Evolutionary conservation across 441 rosid genomes (phyloP).

Genomic region (Corymbia citriodora): DNA sequence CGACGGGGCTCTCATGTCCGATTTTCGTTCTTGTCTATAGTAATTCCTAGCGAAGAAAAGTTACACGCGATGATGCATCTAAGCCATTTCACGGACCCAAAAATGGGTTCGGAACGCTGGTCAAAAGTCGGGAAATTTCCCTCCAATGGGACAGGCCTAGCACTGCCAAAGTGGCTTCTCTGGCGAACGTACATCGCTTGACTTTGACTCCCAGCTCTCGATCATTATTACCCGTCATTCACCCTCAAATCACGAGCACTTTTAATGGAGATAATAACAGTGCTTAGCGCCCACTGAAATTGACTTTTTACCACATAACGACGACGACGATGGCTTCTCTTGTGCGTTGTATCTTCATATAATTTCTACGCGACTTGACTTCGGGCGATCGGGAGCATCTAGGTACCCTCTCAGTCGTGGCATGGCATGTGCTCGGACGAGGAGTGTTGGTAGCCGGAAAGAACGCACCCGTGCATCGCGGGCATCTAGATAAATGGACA

Average conservation of each 20-base stretch:
- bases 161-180: neutral
- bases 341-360: neutral
- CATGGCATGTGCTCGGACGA: neutral
- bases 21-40: neutral
- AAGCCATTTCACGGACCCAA: neutral
- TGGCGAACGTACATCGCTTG: neutral
- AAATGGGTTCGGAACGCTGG: neutral
- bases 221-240: neutral
- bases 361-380: neutral
- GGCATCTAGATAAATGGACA: neutral
- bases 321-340: neutral
- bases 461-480: neutral
- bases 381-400: neutral
- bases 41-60: neutral
- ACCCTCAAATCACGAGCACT: neutral
- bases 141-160: neutral
- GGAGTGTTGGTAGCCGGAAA: rapidly evolving
- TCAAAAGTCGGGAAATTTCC: neutral
- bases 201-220: neutral
- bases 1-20: neutral
- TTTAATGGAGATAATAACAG: neutral
- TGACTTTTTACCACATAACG: neutral
- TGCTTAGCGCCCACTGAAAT: neutral
- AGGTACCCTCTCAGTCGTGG: neutral
- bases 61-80: neutral